Evolutionary conservation across 257 asterid species (phyloP).

Genomic region (Forsythia viridissima): DNA sequence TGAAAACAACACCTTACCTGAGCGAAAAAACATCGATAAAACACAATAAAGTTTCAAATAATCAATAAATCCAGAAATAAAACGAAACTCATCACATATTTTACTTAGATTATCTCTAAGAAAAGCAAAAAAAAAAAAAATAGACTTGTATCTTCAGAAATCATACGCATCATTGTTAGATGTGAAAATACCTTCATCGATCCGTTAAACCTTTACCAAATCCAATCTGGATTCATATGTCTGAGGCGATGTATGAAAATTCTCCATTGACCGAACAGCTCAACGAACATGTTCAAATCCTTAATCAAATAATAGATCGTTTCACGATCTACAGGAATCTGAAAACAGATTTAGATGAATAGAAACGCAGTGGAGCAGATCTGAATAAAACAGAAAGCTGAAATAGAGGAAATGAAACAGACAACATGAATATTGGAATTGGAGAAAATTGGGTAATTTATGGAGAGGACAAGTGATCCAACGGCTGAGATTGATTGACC

Average conservation of each 20-base stretch:
- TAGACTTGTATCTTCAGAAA: background rate
- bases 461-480: slow-evolving; percentile 26
- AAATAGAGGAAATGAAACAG: no score
- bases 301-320: slow-evolving; percentile 35
- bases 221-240: background rate
- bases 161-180: background rate
- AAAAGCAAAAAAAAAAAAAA: background rate
- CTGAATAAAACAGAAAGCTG: background rate
- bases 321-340: slow-evolving; percentile 29
- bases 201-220: background rate
- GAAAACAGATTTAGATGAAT: background rate
- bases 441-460: slow-evolving; percentile 20
- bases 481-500: slow-evolving; percentile 32
- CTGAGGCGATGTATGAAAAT: background rate
- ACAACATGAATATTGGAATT: no score
- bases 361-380: background rate
- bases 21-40: background rate
- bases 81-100: background rate
- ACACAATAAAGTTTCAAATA: background rate
- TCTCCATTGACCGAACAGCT: background rate
- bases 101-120: background rate
- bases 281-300: slow-evolving; percentile 7
- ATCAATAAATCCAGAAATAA: background rate
- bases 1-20: background rate
- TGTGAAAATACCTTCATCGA: slow-evolving; percentile 3